Evolutionary conservation across 176 grass and related monocot genomes (phyloP), one percentile per base, ranked within the genome.

Genomic region (Lolium multiflorum): DNA sequence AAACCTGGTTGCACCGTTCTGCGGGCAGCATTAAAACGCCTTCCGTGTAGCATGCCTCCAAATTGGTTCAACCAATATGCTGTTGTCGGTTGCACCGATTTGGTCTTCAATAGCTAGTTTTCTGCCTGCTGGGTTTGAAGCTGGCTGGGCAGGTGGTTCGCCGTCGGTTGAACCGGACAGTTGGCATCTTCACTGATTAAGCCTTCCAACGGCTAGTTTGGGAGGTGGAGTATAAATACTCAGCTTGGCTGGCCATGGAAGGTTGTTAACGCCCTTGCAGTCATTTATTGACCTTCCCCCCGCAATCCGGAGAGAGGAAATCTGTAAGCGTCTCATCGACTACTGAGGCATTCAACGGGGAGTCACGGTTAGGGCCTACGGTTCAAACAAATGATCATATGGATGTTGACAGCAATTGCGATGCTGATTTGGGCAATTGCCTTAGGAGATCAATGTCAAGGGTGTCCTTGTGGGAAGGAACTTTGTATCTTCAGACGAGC

Each of bases 401-500:
- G 14, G 6, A 51, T 49, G 7, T 17, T 49, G 46, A 74, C 5
- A 12, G 13, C 3, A 26, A 28, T 7, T 74, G 48, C 28, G 71
- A 52, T 31, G 72, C 24, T 75, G 14, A 75, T 52, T 49, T 3
- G 46, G 22, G 21, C 13, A 74, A 51, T 51, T 74, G 44, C 21
- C 71, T 74, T 74, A 71, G 18, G 38, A 44, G 38, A 71, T 71
- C 39, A 44, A 44, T 11, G 38, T 12, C 68, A 71, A 71, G 38
- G 38, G 9, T 75, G 22, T 75, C 25, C 13, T 74, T 74, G 12
- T 49, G 71, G 44, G 44, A 74, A 13, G 46, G 13, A 50, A 74
- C 46, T 74, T 74, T 26, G 44, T 50, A 74, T 50, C 71, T 26
- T 75, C 14, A 47, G 72, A 75, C 47, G 24, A 75, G 47, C 72